Percentiles rank a stretch among this genome's conserved stretches.
Conservation (phyloP, 2,329 filamentous ascomycete genomes). For the Fusarium circinatum region DNA sequence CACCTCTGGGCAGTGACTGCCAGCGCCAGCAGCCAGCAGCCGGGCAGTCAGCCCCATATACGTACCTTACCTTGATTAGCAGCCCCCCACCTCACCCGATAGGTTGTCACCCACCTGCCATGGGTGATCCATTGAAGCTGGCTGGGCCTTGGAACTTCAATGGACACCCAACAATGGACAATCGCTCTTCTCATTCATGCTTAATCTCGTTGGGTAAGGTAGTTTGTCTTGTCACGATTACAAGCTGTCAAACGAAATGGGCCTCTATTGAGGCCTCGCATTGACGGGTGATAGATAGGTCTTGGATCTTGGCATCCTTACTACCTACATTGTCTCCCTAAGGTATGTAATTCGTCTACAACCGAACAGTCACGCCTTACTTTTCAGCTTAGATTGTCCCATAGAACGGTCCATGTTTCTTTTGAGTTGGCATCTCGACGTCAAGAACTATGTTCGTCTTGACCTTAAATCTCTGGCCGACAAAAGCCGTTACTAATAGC, state of each 20-base stretch:
- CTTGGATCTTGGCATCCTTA: not conserved
- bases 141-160: constrained; percentile 28
- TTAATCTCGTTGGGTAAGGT: constrained; percentile 1
- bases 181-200: constrained; percentile 17
- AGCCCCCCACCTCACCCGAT: not conserved
- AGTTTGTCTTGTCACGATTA: not conserved
- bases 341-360: not conserved
- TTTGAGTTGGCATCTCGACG: not conserved
- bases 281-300: not conserved
- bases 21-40: not conserved
- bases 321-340: not conserved
- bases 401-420: not conserved
- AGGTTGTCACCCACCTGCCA: not conserved
- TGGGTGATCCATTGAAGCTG: not conserved
- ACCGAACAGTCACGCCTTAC: not conserved
- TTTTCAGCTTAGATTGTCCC: not conserved
- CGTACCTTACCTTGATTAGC: constrained; percentile 12
- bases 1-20: constrained; percentile 13
- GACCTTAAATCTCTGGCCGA: constrained; percentile 5
- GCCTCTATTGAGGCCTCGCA: not conserved
- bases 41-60: constrained; percentile 3
- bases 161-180: not conserved
- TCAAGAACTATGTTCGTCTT: not conserved
- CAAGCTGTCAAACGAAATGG: constrained; percentile 2
- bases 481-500: constrained; percentile 13